Conservation (phyloP, 2,329 filamentous ascomycete species). For the Phyllosticta citriasiana region DNA sequence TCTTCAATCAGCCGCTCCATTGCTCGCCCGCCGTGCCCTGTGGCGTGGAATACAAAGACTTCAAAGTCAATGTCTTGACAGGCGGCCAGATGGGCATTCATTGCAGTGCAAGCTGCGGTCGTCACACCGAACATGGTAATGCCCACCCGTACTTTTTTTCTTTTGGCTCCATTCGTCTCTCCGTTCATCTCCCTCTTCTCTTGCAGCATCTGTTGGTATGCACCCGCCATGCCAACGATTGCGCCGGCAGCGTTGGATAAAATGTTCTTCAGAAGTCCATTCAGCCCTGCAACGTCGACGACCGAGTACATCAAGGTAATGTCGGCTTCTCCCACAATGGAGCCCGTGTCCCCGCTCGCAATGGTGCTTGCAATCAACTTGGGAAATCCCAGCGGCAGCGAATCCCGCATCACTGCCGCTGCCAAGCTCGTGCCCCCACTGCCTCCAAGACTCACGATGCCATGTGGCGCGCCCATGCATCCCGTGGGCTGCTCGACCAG, state of each 20-base stretch:
- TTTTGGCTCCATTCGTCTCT: not conserved
- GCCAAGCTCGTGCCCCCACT: conserved; percentile 54
- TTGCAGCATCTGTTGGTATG: conserved; percentile 24
- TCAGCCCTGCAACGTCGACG: conserved; percentile 59
- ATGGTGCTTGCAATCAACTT: conserved; percentile 63
- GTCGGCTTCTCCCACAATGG: conserved; percentile 58
- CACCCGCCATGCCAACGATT: conserved; percentile 47
- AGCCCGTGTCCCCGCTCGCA: conserved; percentile 54
- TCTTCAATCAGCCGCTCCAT: conserved; percentile 57
- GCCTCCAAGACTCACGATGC: conserved; percentile 51
- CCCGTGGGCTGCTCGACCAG: conserved; percentile 24
- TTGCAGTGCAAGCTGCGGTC: conserved; percentile 51
- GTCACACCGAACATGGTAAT: conserved; percentile 71
- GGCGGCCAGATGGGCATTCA: conserved; percentile 44
- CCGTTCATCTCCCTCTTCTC: not conserved
- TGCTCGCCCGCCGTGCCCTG: conserved; percentile 55
- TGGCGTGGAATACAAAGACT: conserved; percentile 59
- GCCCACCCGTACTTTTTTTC: conserved; percentile 43
- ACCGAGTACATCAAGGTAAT: conserved; percentile 62
- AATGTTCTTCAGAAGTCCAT: conserved; percentile 47
- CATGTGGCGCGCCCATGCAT: conserved; percentile 17
- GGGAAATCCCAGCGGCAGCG: conserved; percentile 54
- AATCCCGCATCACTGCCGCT: conserved; percentile 50
- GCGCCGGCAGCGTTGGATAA: conserved; percentile 54
- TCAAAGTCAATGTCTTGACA: conserved; percentile 37